Percentiles rank a stretch among this genome's conserved stretches.
Conservation (phyloP, 495 filamentous ascomycete genomes). For the Aspergillus steynii region DNA sequence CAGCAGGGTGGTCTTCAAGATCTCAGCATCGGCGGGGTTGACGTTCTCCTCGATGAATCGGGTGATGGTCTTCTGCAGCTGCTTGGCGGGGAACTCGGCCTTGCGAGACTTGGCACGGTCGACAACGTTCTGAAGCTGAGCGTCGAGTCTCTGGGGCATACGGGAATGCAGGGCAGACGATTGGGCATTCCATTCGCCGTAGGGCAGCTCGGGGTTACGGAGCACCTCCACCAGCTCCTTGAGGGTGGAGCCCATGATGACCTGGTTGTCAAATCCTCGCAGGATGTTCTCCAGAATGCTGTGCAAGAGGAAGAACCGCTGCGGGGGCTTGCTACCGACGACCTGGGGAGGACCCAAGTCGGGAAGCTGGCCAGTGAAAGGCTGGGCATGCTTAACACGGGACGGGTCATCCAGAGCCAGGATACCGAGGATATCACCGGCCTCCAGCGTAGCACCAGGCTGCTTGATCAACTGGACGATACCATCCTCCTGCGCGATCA, state of each 20-base stretch:
- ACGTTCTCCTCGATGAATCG: conserved; percentile 92
- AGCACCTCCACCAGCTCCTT: conserved; percentile 90
- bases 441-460: conserved; percentile 95
- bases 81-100: conserved; percentile 89
- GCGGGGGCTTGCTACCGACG: conserved; percentile 87
- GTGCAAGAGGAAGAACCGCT: conserved; percentile 76
- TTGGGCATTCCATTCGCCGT: conserved; percentile 94
- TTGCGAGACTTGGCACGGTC: conserved; percentile 76
- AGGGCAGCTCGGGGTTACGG: conserved; percentile 85
- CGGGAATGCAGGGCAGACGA: conserved; percentile 92
- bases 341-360: conserved; percentile 83
- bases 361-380: conserved; percentile 92
- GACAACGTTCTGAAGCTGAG: conserved; percentile 76
- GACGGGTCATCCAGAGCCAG: conserved; percentile 93
- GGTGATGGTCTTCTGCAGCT: conserved; percentile 75
- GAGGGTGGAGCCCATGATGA: conserved; percentile 87
- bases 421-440: conserved; percentile 98
- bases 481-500: conserved; percentile 95
- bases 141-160: conserved; percentile 91
- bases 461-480: conserved; percentile 99
- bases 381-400: conserved; percentile 93
- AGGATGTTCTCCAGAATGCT: conserved; percentile 86
- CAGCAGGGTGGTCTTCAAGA: conserved; percentile 71
- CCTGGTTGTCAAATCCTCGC: conserved; percentile 93
- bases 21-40: conserved; percentile 61